A percentile compares a stretch with the other conserved stretches of the same genome.
Conservation (phyloP, 1,284 basidiomycete species). For the Apiotrichum veenhuisii region DNA sequence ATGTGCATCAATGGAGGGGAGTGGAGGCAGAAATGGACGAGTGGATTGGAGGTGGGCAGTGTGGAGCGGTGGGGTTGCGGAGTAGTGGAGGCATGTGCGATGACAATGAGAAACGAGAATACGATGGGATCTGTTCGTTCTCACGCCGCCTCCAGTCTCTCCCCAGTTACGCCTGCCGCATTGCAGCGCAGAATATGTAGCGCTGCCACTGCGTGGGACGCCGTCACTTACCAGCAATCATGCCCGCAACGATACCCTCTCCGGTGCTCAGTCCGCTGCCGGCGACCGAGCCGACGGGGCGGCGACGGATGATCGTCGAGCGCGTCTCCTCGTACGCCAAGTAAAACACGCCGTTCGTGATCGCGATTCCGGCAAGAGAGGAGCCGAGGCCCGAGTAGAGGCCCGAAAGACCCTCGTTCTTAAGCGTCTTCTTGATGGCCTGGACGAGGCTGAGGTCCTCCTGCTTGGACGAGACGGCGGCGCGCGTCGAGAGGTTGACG, state of each 20-base stretch:
- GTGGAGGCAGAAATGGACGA: not conserved
- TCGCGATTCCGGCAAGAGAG: conserved; percentile 81
- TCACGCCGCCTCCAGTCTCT: not conserved
- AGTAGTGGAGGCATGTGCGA: too few species aligned
- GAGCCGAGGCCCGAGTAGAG: conserved; percentile 86
- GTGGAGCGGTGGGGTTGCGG: too few species aligned
- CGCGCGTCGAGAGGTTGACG: conserved; percentile 85
- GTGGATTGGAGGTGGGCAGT: too few species aligned
- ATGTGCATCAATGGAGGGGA: not conserved
- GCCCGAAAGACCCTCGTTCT: conserved; percentile 77
- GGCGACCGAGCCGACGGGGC: conserved; percentile 34
- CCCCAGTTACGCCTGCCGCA: too few species aligned
- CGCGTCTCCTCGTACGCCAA: conserved; percentile 53
- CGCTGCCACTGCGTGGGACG: too few species aligned
- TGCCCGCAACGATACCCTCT: conserved; percentile 85
- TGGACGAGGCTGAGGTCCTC: conserved; percentile 32
- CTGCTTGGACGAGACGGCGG: conserved; percentile 82
- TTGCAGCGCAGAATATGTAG: not conserved
- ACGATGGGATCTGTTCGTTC: not conserved
- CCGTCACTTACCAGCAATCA: conserved; percentile 67
- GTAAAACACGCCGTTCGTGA: conserved; percentile 73
- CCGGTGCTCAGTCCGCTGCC: conserved; percentile 69
- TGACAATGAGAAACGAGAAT: too few species aligned
- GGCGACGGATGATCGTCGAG: conserved; percentile 51
- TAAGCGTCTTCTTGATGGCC: conserved; percentile 67